Conservation (phyloP, 2,329 filamentous ascomycete species). For the Penicillium sp. region DNA sequence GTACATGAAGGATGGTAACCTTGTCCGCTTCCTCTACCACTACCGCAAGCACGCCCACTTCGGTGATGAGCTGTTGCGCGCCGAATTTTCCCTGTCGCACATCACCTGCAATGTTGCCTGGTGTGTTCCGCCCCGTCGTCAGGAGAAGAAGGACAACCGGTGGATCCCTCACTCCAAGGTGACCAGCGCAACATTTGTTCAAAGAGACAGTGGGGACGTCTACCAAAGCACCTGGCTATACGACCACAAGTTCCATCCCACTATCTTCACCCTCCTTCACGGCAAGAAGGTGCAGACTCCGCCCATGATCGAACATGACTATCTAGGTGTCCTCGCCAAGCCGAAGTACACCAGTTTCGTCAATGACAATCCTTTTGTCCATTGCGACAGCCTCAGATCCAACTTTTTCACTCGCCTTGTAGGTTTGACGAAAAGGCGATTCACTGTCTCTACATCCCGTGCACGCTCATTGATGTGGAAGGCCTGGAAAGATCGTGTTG, state of each 20-base stretch:
- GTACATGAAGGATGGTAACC: constrained; percentile 52
- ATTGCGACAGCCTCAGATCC: constrained; percentile 42
- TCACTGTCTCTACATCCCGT: constrained; percentile 47
- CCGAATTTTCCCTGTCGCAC: constrained; percentile 55
- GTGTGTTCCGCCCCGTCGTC: constrained; percentile 52
- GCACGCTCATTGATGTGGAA: constrained; percentile 53
- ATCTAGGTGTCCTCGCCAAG: constrained; percentile 44
- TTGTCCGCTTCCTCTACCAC: constrained; percentile 55
- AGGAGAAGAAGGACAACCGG: constrained; percentile 51
- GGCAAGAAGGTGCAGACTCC: constrained; percentile 52
- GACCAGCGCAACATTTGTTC: constrained; percentile 55
- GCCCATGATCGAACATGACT: constrained; percentile 54
- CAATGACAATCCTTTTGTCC: constrained; percentile 53
- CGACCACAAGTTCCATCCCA: constrained; percentile 51
- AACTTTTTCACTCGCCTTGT: constrained; percentile 34
- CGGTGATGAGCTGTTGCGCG: constrained; percentile 56
- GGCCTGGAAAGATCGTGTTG: constrained; percentile 47
- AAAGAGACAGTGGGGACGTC: constrained; percentile 47
- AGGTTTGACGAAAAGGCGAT: constrained; percentile 35
- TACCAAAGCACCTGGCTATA: constrained; percentile 53
- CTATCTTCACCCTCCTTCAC: constrained; percentile 50
- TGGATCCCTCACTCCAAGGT: constrained; percentile 58
- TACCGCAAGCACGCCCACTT: constrained; percentile 56
- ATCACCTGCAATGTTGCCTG: constrained; percentile 56
- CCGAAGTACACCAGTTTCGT: constrained; percentile 45